These are phyloP conservation scores for Mytilinidion resinicola DNA, from an alignment of 495 filamentous ascomycete genomes.

Conservation along the genomic window DNA sequence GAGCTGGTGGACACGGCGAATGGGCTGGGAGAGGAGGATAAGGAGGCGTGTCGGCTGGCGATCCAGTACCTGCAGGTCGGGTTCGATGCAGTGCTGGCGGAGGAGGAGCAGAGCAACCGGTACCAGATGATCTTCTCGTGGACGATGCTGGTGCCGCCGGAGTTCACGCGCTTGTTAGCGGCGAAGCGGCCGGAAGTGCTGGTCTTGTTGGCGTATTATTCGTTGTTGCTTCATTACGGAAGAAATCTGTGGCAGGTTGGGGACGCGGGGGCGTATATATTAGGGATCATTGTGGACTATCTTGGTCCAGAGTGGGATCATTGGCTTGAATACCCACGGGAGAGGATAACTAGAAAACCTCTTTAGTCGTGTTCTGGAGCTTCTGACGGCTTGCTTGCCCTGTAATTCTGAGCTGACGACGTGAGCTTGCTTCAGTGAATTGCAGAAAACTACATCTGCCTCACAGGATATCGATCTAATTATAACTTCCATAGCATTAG, in stretches of 20 bases:
- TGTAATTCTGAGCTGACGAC: no score
- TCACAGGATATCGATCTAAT: no score
- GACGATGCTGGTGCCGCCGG: constrained; percentile 27
- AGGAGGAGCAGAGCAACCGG: constrained; percentile 12
- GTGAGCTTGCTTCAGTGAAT: no score
- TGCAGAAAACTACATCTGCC: no score
- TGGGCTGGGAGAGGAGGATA: constrained; percentile 22
- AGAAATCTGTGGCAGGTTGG: constrained; percentile 25
- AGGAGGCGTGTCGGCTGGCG: constrained; percentile 28
- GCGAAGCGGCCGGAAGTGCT: constrained; percentile 23
- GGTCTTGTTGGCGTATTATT: constrained; percentile 34
- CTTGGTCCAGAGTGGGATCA: constrained; percentile 34
- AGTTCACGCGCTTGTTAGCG: constrained; percentile 28
- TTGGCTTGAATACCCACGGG: constrained; percentile 2
- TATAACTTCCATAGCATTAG: no score
- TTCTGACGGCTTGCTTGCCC: no score
- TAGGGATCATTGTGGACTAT: constrained; percentile 35
- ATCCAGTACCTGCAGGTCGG: constrained; percentile 34
- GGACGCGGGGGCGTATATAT: constrained; percentile 32
- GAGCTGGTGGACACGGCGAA: background rate
- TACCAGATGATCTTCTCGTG: constrained; percentile 37
- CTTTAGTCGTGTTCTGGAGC: no score
- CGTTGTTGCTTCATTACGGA: constrained; percentile 32
- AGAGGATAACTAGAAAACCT: no score
- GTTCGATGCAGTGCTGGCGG: constrained; percentile 26